Evolutionary conservation across 1,139 yeast genomes (phyloP).

Genomic region (Arxiozyma slooffiae): DNA sequence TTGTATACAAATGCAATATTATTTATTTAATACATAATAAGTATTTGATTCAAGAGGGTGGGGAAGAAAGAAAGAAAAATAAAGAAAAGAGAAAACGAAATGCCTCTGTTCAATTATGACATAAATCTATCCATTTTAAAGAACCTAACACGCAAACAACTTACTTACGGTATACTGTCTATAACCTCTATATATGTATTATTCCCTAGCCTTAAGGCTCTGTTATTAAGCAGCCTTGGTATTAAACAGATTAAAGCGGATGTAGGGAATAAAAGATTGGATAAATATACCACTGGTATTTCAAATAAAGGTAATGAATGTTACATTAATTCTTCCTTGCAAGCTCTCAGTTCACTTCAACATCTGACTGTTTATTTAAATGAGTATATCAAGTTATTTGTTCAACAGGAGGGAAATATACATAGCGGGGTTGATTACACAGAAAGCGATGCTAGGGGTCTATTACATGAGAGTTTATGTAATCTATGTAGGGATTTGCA

Average conservation of each 20-base stretch:
- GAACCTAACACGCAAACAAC: background rate
- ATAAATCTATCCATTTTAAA: background rate
- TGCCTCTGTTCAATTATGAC: background rate
- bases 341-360: slow-evolving; percentile 69
- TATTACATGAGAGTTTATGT: slow-evolving; percentile 10
- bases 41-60: too few relatives aligned
- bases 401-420: background rate
- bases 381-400: slow-evolving; percentile 13
- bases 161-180: slow-evolving; percentile 2
- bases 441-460: background rate
- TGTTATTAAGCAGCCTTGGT: background rate
- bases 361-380: slow-evolving; percentile 54
- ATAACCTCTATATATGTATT: slow-evolving; percentile 7
- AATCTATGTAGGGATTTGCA: slow-evolving; percentile 36
- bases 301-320: slow-evolving; percentile 80
- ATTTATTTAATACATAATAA: too few relatives aligned
- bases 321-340: slow-evolving; percentile 85
- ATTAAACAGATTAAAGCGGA: background rate
- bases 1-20: background rate
- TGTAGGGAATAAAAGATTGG: slow-evolving; percentile 41
- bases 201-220: slow-evolving; percentile 6
- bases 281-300: slow-evolving; percentile 70
- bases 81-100: too few relatives aligned
- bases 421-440: background rate
- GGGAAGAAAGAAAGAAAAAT: too few relatives aligned